Base-by-base conservation (phyloP, 192 early-diverging fungal genomes). In the Diversispora epigaea region DNA sequence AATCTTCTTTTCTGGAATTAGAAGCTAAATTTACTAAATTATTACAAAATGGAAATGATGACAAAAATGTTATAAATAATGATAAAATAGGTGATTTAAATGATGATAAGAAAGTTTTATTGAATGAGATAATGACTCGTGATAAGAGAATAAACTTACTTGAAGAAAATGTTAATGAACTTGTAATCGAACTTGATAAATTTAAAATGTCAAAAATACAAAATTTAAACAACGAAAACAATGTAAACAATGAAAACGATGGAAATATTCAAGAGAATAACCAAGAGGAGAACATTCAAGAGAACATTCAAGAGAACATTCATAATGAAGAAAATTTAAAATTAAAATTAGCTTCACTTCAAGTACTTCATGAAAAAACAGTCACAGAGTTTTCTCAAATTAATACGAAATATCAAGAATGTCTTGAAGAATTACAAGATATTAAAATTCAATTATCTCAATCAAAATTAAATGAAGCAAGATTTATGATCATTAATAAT, bases 401-500 rank as follows among this genome's bases (percentile, higher is more conserved):
- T 22, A 70, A 54, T 54, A 49, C 17, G 11, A 70, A 70, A 40
- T 70, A 70, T 55, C 7, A 50, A 25, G 68, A 10, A 54, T 54
- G 68, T 69, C n/a, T 69, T 25, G 40, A 45, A 15, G 68, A 69
- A 47, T 52, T 54, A 46, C 10, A 70, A 15, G 68, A 70, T 10
- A 10, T 70, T 10, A n/a, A 40, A 19, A 14, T 6, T 12, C 68
- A 54, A 46, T 25, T 70, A 4, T 2, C 40, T 21, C 49, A 70
- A 70, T 19, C 68, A 14, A 70, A 50, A 74, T 40, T 62, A 2
- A 49, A 49, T 43, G 45, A 50, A 8, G 54, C 40, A 4, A 21
- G 44, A 22, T n/a, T 72, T 22, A 64, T 22, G n/a, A 32, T 32
- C 25, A 32, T 32, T 32, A 32, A 32, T 32, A 55, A 57, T 41